These are phyloP conservation scores for Plasmopara viticola DNA, from an alignment of 352 stramenopile species.

Conservation along the genomic window DNA sequence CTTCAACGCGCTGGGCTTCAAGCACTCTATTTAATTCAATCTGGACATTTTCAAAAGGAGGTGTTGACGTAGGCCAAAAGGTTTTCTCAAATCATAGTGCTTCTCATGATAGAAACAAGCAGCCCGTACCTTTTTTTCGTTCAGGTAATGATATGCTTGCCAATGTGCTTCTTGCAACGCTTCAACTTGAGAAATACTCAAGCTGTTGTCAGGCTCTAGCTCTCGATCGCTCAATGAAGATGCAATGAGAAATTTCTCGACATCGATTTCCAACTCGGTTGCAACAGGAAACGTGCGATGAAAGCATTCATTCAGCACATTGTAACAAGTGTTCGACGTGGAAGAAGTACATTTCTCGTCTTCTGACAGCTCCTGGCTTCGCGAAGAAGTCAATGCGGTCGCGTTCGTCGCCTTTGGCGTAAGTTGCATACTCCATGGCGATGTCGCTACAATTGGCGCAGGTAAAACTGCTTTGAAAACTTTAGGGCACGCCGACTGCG, in stretches of 20 bases:
- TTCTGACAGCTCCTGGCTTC: conserved; percentile 14
- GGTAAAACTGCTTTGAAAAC: conserved; percentile 1
- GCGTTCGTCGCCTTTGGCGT: conserved; percentile 2
- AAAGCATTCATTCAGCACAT: conserved; percentile 47
- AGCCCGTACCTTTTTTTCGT: conserved; percentile 66
- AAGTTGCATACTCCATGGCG: conserved; percentile 8
- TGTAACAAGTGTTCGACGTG: conserved; percentile 30
- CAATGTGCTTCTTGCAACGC: conserved; percentile 76
- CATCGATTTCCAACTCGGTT: conserved; percentile 60
- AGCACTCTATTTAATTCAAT: conserved; percentile 69
- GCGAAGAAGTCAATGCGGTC: conserved; percentile 4
- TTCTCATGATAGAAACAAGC: neutral
- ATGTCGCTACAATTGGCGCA: neutral
- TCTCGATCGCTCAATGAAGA: conserved; percentile 40
- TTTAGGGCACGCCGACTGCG: neutral
- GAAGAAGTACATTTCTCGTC: conserved; percentile 11
- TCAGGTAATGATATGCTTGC: conserved; percentile 74
- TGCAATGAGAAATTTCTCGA: conserved; percentile 70
- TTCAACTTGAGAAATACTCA: conserved; percentile 84
- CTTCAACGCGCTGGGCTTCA: conserved; percentile 66
- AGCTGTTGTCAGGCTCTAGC: conserved; percentile 35
- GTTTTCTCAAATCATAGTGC: neutral
- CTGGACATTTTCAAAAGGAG: conserved; percentile 18
- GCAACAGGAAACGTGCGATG: conserved; percentile 64
- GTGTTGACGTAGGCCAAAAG: neutral